These are phyloP conservation scores for Russula compacta DNA, from an alignment of 768 basidiomycete species.

Conservation along the genomic window DNA sequence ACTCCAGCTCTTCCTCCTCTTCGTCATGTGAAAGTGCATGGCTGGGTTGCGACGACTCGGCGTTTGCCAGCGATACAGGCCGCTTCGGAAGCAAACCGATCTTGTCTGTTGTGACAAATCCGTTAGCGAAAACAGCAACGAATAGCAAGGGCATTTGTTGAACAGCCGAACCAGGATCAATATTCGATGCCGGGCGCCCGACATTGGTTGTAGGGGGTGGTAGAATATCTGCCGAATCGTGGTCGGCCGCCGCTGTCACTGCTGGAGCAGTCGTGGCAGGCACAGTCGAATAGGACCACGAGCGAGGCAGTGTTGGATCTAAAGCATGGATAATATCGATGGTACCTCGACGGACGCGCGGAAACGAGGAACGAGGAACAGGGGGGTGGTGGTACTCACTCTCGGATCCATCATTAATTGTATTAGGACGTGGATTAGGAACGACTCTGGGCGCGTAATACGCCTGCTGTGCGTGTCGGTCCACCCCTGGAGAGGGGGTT, in stretches of 20 bases:
- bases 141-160: background rate
- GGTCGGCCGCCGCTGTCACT: background rate
- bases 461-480: slow-evolving; percentile 17
- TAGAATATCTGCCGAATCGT: background rate
- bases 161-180: slow-evolving; percentile 15
- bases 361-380: background rate
- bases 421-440: background rate
- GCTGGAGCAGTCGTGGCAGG: background rate
- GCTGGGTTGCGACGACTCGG: background rate
- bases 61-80: slow-evolving; percentile 21
- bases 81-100: slow-evolving; percentile 25
- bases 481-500: background rate
- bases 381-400: background rate
- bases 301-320: background rate
- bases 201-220: slow-evolving; percentile 1
- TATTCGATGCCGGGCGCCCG: slow-evolving; percentile 10
- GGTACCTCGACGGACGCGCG: background rate
- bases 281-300: background rate
- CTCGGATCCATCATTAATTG: background rate
- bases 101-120: slow-evolving; percentile 11
- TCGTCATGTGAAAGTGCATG: slow-evolving; percentile 11
- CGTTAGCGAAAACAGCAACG: background rate
- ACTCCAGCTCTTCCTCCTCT: slow-evolving; percentile 20
- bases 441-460: slow-evolving; percentile 13
- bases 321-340: background rate